Evolutionary conservation across 352 stramenopile species (phyloP), one percentile per base, ranked within the genome.

Genomic region (Pythium phragmitis): DNA sequence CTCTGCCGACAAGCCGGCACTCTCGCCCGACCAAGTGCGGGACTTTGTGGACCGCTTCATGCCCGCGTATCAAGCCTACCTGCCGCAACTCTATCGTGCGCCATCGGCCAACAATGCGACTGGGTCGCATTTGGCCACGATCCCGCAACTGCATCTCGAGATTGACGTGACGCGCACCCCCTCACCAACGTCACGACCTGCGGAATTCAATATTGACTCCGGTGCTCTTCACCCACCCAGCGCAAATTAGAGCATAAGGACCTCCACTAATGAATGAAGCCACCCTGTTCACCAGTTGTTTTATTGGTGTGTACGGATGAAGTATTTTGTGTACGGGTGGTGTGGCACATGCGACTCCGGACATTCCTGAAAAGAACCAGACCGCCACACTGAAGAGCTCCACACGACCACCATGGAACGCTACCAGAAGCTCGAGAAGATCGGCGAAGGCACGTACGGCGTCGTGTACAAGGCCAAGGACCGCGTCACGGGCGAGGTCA

Each of bases 381-480:
- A 58, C 21, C 43, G 17, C 43, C 4, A 8, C 43, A 23, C 16
- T 13, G 43, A 23, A 28, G 14, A 50, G n/a, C 43, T 30, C 43
- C 16, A 46, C 41, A 7, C 4, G 7, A 14, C 17, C 13, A 28
- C 16, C 39, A 95, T 96, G 88, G 87, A 96, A 75, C 85, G 87
- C 56, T 99, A 99, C 74, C 81, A 98, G 74, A 96, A 97, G 74
- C 79, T 98, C 21, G 96, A 99, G 79, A 98, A 99, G 75, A 96
- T 99, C 67, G 97, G 97, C 41, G 94, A 99, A 69, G 96, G 97
- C 55, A 99, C 97, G 19, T 99, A 99, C 72, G 98, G 98, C 34
- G 89, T 99, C 19, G 98, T 99, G 30, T 99, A 99, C 91, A 99
- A 99, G 75, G 96, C 96, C 51, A 98, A 98, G 70, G 95, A 99